Percentiles rank a stretch among this genome's conserved stretches.
phyloP scores from a whole-genome alignment of 495 filamentous ascomycete species.

The Pseudevernia furfuracea region DNA sequence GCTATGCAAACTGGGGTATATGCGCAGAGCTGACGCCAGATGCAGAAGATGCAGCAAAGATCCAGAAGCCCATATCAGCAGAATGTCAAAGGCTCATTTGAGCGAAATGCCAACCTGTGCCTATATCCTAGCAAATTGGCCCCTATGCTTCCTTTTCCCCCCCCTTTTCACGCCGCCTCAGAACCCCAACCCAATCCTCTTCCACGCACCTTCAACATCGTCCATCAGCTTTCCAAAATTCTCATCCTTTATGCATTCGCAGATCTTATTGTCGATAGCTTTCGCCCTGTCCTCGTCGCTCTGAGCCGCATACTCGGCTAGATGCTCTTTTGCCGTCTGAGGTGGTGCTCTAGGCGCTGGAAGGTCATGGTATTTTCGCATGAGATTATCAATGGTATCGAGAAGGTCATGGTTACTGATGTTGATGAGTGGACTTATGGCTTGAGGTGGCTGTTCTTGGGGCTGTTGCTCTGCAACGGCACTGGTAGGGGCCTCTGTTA shows the following conservation, averaged over 20 bases:
- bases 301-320: conserved; percentile 32
- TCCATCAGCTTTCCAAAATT: conserved; percentile 37
- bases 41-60: not conserved
- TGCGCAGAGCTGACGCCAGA: not conserved
- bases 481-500: not conserved
- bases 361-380: conserved; percentile 22
- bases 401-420: conserved; percentile 13
- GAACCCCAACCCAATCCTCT: conserved; percentile 37
- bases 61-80: not conserved
- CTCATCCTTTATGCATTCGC: conserved; percentile 39
- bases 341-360: conserved; percentile 10
- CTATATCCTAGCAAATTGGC: not conserved
- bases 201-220: conserved; percentile 41
- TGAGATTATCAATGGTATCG: conserved; percentile 17
- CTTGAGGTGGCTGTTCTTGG: not conserved
- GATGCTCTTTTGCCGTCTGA: conserved; percentile 24
- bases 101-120: not conserved
- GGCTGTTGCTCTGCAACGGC: not conserved
- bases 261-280: conserved; percentile 40
- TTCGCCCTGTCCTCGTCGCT: conserved; percentile 34
- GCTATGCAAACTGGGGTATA: conserved; percentile 4
- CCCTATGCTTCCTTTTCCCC: not conserved
- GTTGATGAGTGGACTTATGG: not conserved
- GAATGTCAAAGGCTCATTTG: not conserved
- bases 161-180: not conserved